These are phyloP conservation scores for Cystobasidium tubakii DNA, from an alignment of 768 basidiomycete species.

Conservation along the genomic window DNA sequence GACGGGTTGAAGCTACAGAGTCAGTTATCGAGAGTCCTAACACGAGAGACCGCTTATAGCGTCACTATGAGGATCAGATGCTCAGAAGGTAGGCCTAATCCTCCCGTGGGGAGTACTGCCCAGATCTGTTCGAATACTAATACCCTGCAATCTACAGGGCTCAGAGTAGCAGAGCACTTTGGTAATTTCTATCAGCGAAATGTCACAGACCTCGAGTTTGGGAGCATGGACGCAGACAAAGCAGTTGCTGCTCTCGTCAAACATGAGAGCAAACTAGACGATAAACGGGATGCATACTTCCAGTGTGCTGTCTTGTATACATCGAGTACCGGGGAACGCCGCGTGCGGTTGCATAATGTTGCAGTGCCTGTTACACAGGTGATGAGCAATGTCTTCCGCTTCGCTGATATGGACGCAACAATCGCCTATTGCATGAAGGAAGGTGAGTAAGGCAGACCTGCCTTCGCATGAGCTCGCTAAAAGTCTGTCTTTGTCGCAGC, in stretches of 20 bases:
- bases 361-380: constrained; percentile 71
- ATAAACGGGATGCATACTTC: constrained; percentile 66
- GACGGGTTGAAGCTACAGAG: constrained; percentile 64
- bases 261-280: constrained; percentile 61
- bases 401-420: constrained; percentile 80
- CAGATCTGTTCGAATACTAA: no score
- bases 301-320: constrained; percentile 89
- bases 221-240: constrained; percentile 72
- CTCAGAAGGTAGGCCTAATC: constrained; percentile 62
- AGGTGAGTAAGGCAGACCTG: constrained; percentile 54
- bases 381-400: constrained; percentile 86
- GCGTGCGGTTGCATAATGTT: constrained; percentile 81
- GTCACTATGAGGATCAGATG: constrained; percentile 74
- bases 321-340: constrained; percentile 64
- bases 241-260: constrained; percentile 68
- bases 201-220: constrained; percentile 69
- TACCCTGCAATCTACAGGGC: constrained; percentile 41
- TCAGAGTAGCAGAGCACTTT: constrained; percentile 53
- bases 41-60: constrained; percentile 69
- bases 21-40: constrained; percentile 66
- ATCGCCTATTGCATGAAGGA: constrained; percentile 69
- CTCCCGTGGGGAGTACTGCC: no score
- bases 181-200: constrained; percentile 68
- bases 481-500: constrained; percentile 55
- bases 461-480: neutral